These are phyloP conservation scores for Musa troglodytarum DNA, from an alignment of 176 grass and related monocot species.

Conservation along the genomic window DNA sequence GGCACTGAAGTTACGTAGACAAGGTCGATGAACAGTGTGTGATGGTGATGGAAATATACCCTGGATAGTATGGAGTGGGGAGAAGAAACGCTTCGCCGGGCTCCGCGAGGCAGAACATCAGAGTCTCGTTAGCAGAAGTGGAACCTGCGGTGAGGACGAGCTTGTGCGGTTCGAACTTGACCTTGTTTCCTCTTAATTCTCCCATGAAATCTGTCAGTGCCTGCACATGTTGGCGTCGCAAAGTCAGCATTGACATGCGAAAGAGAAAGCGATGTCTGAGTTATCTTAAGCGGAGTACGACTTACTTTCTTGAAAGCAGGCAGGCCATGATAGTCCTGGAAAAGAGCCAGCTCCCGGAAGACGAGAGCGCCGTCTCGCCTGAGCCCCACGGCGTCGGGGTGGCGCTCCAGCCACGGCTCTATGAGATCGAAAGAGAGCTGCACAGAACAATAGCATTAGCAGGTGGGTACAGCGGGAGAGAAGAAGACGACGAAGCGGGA, in stretches of 20 bases:
- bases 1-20: no score
- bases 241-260: no score
- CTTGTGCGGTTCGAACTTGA: not conserved
- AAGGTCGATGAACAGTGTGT: no score
- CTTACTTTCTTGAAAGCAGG: slow-evolving; percentile 11
- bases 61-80: slow-evolving; percentile 17
- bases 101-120: slow-evolving; percentile 7
- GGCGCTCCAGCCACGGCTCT: slow-evolving; percentile 4
- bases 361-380: slow-evolving; percentile 2
- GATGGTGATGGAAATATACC: not conserved
- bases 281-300: not conserved
- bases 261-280: no score
- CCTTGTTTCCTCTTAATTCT: slow-evolving; percentile 12
- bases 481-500: no score
- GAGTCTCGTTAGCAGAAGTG: slow-evolving; percentile 18
- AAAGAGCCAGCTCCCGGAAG: slow-evolving; percentile 11
- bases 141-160: slow-evolving; percentile 14
- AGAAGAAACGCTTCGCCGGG: slow-evolving; percentile 15
- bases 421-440: slow-evolving; percentile 23
- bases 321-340: slow-evolving; percentile 10
- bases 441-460: no score
- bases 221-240: not conserved
- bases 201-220: slow-evolving; percentile 6
- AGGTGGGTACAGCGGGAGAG: no score
- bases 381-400: slow-evolving; percentile 4